A percentile compares a stretch with the other conserved stretches of the same genome.
Conservation (phyloP, 768 basidiomycete genomes). For the Kwoniella sp. region DNA sequence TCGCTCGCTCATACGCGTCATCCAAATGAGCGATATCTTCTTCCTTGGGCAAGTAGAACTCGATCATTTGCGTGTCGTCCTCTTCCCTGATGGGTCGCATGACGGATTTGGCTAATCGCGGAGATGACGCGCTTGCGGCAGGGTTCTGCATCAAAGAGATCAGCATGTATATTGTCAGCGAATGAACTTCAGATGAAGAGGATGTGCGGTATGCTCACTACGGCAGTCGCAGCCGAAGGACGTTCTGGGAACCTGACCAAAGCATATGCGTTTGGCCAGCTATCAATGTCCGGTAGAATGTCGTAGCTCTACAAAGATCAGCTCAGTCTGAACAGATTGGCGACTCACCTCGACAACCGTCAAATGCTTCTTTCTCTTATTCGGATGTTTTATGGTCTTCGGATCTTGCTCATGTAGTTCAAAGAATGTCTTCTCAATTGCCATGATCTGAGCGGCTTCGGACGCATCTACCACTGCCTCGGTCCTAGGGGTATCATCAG, state of each 20-base stretch:
- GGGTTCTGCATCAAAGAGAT: slow-evolving; percentile 21
- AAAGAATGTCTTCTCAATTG: slow-evolving; percentile 48
- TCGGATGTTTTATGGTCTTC: slow-evolving; percentile 34
- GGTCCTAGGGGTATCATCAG: slow-evolving; percentile 13
- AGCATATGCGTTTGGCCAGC: slow-evolving; percentile 42
- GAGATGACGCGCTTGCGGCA: slow-evolving; percentile 29
- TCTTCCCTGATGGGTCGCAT: slow-evolving; percentile 40
- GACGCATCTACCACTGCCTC: slow-evolving; percentile 47
- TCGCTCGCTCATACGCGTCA: slow-evolving; percentile 28
- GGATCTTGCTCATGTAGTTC: slow-evolving; percentile 29
- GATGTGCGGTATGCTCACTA: slow-evolving; percentile 38
- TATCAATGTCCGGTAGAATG: slow-evolving; percentile 48
- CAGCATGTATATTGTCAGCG: no score
- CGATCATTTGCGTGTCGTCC: slow-evolving; percentile 42
- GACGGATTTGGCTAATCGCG: slow-evolving; percentile 35
- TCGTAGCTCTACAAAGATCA: slow-evolving; percentile 39
- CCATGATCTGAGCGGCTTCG: slow-evolving; percentile 50
- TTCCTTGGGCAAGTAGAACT: slow-evolving; percentile 45
- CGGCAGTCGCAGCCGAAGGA: slow-evolving; percentile 41
- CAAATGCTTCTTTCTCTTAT: slow-evolving; percentile 39
- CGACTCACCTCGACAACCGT: slow-evolving; percentile 45
- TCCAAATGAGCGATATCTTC: slow-evolving; percentile 34
- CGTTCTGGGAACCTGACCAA: slow-evolving; percentile 49
- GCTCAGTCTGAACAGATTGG: no score
- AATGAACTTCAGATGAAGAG: no score